Base-by-base conservation (phyloP, 768 basidiomycete genomes). In the Psilocybe tampanensis region DNA sequence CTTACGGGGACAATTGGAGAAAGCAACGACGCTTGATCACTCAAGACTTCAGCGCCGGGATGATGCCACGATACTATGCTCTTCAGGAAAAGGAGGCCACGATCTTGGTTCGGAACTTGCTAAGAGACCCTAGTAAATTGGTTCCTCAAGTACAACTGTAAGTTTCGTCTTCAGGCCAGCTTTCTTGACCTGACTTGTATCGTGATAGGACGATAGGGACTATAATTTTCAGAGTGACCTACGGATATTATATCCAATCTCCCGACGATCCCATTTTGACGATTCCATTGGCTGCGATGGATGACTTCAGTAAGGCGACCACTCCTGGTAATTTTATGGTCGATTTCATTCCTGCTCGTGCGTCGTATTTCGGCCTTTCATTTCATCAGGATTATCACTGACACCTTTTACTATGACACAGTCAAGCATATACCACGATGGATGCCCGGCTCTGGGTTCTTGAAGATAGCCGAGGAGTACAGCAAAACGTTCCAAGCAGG, bases 371-470 rank as follows among this genome's bases (percentile, higher is more conserved):
- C 18, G 8, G 12, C 22, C 2, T 11, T 36, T 15, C 9, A 5
- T 6, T 44, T 1, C 4, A 26, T 18, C 13, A 5, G 12, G 17
- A 19, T 1, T 12, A 17, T 17, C 6, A 17, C 26, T 29, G 7
- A 42, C 12, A 13, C 12, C 7, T 18, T 8, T 2, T 11, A 8
- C 41, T 45, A 29, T 45, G 19, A 23, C 9, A 15, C 33, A 60
- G 53, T 62, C 32, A 5, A 80, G 80, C 62, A 78, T 60, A 55
- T 85, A 2, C 84, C 84, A 0, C 50, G 62, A 44, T 86, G 82
- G 83, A 66, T 80, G 36, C 85, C 84, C 1, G 85, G 84, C 12
- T 76, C 80, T 0, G 74, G 73, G 0, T 86, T 84, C 74, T 72
- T 77, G 62, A 70, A 69, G 18, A 68, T 72, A 13, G 83, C 79